Conservation (phyloP, 352 stramenopile species). For the Blastocystis sp. region DNA sequence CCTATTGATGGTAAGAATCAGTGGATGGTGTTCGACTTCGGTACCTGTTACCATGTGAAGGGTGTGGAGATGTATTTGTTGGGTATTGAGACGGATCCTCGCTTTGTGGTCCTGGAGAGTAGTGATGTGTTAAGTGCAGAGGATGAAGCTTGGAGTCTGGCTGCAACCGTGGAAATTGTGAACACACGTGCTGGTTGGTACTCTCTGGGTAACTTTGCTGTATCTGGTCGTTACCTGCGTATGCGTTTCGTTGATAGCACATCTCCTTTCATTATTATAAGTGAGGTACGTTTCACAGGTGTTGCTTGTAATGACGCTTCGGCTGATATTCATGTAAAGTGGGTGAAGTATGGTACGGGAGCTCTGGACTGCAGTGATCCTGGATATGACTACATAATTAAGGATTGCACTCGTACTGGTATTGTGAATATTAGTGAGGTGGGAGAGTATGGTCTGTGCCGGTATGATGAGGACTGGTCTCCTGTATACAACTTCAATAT, state of each 20-base stretch:
- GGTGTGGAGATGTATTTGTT: constrained; percentile 46
- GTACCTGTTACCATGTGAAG: constrained; percentile 29
- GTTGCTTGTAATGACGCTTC: constrained; percentile 22
- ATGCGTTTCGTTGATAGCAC: constrained; percentile 46
- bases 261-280: constrained; percentile 45
- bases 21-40: constrained; percentile 62
- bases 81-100: constrained; percentile 57
- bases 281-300: constrained; percentile 38
- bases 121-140: constrained; percentile 42
- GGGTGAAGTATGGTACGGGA: background rate
- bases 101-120: constrained; percentile 40
- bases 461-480: constrained; percentile 20
- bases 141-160: background rate
- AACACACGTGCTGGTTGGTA: constrained; percentile 45
- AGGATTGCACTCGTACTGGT: constrained; percentile 46
- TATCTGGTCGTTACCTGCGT: constrained; percentile 39
- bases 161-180: constrained; percentile 48
- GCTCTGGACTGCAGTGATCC: constrained; percentile 20
- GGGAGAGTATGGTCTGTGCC: constrained; percentile 37
- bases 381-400: constrained; percentile 29
- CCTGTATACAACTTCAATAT: constrained; percentile 61
- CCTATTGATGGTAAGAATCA: constrained; percentile 52
- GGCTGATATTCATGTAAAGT: constrained; percentile 12
- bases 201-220: constrained; percentile 18
- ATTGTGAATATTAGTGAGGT: constrained; percentile 54